Base-by-base conservation (phyloP, 257 asterid species). In the Solanum chaucha region DNA sequence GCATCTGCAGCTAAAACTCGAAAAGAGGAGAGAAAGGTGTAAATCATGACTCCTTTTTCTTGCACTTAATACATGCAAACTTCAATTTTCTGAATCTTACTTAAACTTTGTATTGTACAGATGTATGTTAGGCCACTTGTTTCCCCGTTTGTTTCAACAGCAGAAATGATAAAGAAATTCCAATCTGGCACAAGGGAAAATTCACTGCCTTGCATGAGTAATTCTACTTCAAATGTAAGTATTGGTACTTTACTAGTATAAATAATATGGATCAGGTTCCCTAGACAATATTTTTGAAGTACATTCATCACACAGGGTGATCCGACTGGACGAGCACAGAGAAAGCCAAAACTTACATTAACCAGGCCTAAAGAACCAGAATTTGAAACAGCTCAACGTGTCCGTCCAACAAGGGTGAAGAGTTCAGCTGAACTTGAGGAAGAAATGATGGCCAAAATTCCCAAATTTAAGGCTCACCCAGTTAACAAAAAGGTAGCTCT, bases 331-430 rank as follows among this genome's bases (percentile, higher is more conserved):
- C 15, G 81, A 87, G 58, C 82, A 65, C 90, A 75, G 87, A 80
- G 86, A 81, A 97, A 90, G 93, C 85, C 95, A 77, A 95, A 95
- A 91, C 97, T 97, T 75, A 93, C 93, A 61, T 91, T 97, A 85
- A 95, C 99, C 65, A 93, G 96, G 93, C 99, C 99, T 2, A 97
- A 94, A 89, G 94, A 96, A 80, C 99, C 99, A 14, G 98, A 95
- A 86, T 93, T 95, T 78, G 98, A 91, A 90, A 97, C 99, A 82
- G 90, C 98, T 83, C 99, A 97, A 65, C 94, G 99, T 22, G 93
- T 86, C 28, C 98, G 99, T 73, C 88, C 96, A 44, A 90, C 91
- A 34, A 95, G 89, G 87, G 72, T 93, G 24, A 95, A 97, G 88
- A 97, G 98, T 87, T 92, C 98, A 85, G 96, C 97, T 36, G 99